Base-by-base conservation (phyloP, 306 rosid genomes). In the Cicer bijugum region DNA sequence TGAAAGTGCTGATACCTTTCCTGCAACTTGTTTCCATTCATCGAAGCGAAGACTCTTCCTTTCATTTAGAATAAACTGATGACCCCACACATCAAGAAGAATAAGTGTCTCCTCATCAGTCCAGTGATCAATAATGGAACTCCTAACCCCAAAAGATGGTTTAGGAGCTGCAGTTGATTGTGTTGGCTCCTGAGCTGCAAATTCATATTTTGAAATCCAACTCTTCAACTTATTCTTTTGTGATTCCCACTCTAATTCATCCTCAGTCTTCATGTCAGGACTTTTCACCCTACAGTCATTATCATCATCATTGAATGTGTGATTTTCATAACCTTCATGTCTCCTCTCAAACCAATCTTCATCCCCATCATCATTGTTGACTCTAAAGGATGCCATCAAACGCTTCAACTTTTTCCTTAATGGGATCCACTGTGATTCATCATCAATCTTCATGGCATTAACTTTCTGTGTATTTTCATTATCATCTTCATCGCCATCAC, bases 1-100 rank as follows among this genome's bases (percentile, higher is more conserved):
- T 23, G 97, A 93, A 62, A 87, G 89, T 81, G 88, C 87, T 1
- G 91, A 86, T 10, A 93, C 98, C 84, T 84, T 87, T 61, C 89
- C 96, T 3, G 97, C 91, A 69, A 93, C 97, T 83, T 91, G 89
- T 76, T 88, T 90, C 98, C 98, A 93, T 72, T 93, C 98, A 81
- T 93, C 97, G 17, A 87, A 84, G 74, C 97, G 86, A 63, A 93
- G 96, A 63, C 97, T 93, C 87, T 91, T 93, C 85, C 92, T 93
- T 48, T 90, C 93, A 47, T 80, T 90, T 61, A 82, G 96, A 69
- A 93, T 88, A 86, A 93, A 90, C 76, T 85, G 85, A 44, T 89
- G 86, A 19, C 97, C 98, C 97, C 97, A 93, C 44, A 91, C 90
- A 64, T 90, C 96, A 53, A 93, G 87, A 76, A 93, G 89, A 58